Conservation (phyloP, 1,284 basidiomycete genomes). For the Fomes fomentarius region DNA sequence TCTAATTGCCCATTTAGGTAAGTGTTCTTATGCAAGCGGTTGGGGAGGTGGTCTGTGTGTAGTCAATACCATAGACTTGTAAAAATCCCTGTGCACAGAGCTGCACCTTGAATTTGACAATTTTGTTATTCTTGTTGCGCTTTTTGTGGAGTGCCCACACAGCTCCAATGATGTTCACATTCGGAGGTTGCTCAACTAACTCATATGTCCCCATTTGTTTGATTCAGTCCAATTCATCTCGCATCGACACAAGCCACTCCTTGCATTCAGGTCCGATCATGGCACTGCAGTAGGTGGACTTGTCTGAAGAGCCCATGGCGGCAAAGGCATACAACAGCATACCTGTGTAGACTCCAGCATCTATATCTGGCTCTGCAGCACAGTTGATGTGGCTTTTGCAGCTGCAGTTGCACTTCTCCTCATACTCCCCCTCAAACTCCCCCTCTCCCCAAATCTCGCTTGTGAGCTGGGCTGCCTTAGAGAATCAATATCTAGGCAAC, state of each 20-base stretch:
- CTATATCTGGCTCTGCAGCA: background rate
- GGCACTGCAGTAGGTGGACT: constrained; percentile 20
- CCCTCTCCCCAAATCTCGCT: constrained; percentile 15
- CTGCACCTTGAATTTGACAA: constrained; percentile 38
- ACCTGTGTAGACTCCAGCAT: background rate
- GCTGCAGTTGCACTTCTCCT: constrained; percentile 8
- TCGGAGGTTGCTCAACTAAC: constrained; percentile 25
- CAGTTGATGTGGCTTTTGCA: background rate
- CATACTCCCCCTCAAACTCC: constrained; percentile 35
- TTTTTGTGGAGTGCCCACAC: constrained; percentile 28
- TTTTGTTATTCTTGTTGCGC: constrained; percentile 27
- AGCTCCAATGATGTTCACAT: constrained; percentile 9
- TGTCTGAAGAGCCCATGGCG: constrained; percentile 9
- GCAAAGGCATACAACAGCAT: background rate
- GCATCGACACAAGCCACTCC: constrained; percentile 14
- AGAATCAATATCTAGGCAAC: constrained; percentile 5
- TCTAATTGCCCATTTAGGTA: constrained; percentile 32
- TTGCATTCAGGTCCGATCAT: constrained; percentile 12
- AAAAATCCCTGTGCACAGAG: constrained; percentile 43
- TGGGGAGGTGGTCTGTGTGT: constrained; percentile 35
- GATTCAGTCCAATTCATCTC: constrained; percentile 16
- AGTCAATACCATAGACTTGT: constrained; percentile 42
- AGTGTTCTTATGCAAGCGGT: constrained; percentile 32
- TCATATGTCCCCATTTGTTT: constrained; percentile 31
- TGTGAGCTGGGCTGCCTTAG: background rate